These are phyloP conservation scores for Kazachstania psychrophila DNA, from an alignment of 805 yeast species.

Conservation along the genomic window DNA sequence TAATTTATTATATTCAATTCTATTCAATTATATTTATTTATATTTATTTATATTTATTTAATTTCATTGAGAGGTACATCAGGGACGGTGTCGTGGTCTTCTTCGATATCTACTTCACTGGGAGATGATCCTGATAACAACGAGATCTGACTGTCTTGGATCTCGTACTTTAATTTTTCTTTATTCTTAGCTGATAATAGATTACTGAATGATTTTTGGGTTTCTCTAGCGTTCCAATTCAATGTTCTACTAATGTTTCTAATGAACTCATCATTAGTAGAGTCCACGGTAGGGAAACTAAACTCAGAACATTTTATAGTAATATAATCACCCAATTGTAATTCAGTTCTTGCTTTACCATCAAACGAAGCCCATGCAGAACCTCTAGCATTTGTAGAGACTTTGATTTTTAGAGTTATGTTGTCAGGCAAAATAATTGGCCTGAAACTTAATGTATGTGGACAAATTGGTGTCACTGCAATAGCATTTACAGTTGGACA, in stretches of 20 bases:
- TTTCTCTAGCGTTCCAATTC: conserved; percentile 89
- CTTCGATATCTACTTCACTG: background rate
- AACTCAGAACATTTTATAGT: conserved; percentile 77
- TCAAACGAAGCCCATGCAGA: conserved; percentile 98
- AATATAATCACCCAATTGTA: conserved; percentile 75
- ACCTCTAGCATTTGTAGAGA: conserved; percentile 71
- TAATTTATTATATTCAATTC: too few relatives aligned
- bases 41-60: background rate
- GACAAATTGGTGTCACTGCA: conserved; percentile 91
- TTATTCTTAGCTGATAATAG: conserved; percentile 49
- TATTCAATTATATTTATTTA: background rate
- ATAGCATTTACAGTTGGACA: conserved; percentile 92
- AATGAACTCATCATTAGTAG: conserved; percentile 65
- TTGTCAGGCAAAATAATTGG: conserved; percentile 90
- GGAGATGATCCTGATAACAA: background rate
- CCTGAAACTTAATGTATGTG: conserved; percentile 87
- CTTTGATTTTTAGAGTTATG: conserved; percentile 74
- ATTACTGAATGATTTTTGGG: conserved; percentile 72
- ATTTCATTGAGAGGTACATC: too few relatives aligned
- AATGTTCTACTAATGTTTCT: conserved; percentile 78
- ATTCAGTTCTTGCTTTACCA: conserved; percentile 79
- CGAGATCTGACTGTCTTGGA: conserved; percentile 1
- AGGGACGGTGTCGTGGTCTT: too few relatives aligned
- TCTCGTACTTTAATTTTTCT: conserved; percentile 32
- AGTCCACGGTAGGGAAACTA: conserved; percentile 88